Evolutionary conservation across 2,329 filamentous ascomycete species (phyloP).

Genomic region (Cladosporium sphaerospermum): DNA sequence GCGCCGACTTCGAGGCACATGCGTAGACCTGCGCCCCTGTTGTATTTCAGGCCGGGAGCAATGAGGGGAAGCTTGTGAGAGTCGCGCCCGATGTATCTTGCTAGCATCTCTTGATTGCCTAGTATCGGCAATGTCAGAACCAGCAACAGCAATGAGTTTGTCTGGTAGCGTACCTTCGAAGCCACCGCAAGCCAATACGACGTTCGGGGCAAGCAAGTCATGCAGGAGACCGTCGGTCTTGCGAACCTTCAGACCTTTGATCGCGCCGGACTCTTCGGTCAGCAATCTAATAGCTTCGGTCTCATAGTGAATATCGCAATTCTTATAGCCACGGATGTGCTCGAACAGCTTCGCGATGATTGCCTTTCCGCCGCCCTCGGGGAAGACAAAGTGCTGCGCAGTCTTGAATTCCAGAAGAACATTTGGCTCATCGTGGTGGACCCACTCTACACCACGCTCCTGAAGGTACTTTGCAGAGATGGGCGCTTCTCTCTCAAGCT

Average conservation of each 20-base stretch:
- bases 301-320: slow-evolving; percentile 34
- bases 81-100: slow-evolving; percentile 34
- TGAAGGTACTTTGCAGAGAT: slow-evolving; percentile 34
- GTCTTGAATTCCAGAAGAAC: slow-evolving; percentile 38
- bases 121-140: background rate
- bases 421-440: slow-evolving; percentile 36
- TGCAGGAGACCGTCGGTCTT: slow-evolving; percentile 33
- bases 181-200: slow-evolving; percentile 37
- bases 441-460: slow-evolving; percentile 32
- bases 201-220: slow-evolving; percentile 29
- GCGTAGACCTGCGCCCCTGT: slow-evolving; percentile 34
- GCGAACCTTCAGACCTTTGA: slow-evolving; percentile 34
- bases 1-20: slow-evolving; percentile 39
- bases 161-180: slow-evolving; percentile 26
- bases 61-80: slow-evolving; percentile 37
- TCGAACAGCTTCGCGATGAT: slow-evolving; percentile 35
- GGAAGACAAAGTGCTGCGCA: slow-evolving; percentile 36
- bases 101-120: slow-evolving; percentile 38
- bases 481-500: slow-evolving; percentile 33
- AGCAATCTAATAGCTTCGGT: slow-evolving; percentile 34
- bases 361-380: slow-evolving; percentile 35
- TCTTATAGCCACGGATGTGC: slow-evolving; percentile 30
- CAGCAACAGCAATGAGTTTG: background rate
- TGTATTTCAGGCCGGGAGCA: slow-evolving; percentile 37
- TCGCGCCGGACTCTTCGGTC: slow-evolving; percentile 30